phyloP scores from a whole-genome alignment of 192 early-diverging fungal species.

The Coemansia sp. region DNA sequence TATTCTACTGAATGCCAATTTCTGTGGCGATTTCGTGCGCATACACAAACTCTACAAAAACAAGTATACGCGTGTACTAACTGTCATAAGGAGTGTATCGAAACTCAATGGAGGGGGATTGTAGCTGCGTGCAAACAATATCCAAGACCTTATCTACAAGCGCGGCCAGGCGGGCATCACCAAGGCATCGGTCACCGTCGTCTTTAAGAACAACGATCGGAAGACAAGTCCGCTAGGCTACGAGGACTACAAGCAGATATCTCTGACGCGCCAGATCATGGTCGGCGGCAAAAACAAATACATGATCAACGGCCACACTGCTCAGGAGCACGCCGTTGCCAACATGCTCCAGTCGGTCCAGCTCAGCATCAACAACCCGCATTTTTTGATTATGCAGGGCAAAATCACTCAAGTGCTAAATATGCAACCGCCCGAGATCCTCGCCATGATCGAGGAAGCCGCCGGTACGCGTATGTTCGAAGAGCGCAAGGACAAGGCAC shows the following conservation, averaged over 20 bases:
- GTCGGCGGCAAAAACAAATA: conserved; percentile 96
- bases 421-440: conserved; percentile 96
- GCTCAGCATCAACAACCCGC: conserved; percentile 98
- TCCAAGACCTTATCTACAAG: conserved; percentile 98
- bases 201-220: conserved; percentile 90
- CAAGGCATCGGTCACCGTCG: conserved; percentile 96
- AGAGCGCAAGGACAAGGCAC: conserved; percentile 94
- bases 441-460: conserved; percentile 99
- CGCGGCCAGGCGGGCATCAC: conserved; percentile 98
- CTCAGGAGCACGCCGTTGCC: conserved; percentile 85
- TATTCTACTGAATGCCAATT: background rate
- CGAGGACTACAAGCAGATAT: conserved; percentile 81
- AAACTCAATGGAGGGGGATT: conserved; percentile 5
- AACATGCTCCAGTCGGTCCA: conserved; percentile 96
- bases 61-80: conserved; percentile 4
- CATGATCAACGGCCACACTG: conserved; percentile 91
- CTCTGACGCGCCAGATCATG: conserved; percentile 91
- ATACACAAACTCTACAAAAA: background rate
- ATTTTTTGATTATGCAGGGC: conserved; percentile 99
- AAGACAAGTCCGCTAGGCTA: conserved; percentile 87
- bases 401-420: conserved; percentile 99
- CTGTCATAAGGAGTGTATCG: background rate
- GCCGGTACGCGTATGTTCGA: conserved; percentile 99
- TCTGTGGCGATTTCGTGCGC: background rate
- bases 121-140: conserved; percentile 82